Conservation (phyloP, 306 rosid species). For the Cajanus cajan region DNA sequence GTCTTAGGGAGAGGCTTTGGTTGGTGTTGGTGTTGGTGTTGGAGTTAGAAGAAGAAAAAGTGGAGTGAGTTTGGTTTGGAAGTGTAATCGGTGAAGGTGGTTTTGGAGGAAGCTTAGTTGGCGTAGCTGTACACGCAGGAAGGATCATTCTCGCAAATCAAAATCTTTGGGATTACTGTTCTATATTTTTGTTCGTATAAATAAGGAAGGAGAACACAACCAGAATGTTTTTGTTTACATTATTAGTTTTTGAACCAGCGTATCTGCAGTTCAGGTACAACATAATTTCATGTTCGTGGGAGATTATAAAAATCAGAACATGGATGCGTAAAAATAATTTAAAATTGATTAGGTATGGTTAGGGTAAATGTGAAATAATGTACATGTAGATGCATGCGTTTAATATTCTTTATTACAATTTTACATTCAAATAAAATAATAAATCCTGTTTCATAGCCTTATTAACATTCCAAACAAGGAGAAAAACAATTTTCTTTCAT, state of each 20-base stretch:
- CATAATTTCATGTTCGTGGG: not conserved
- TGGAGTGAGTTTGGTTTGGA: slow-evolving; percentile 27
- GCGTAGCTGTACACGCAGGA: slow-evolving; percentile 34
- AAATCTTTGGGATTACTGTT: not conserved
- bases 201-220: not conserved
- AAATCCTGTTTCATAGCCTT: not conserved
- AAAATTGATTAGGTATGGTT: too few relatives aligned
- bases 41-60: slow-evolving; percentile 20
- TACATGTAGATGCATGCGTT: too few relatives aligned
- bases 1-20: slow-evolving; percentile 33
- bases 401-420: not conserved
- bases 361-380: too few relatives aligned
- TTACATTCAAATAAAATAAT: not conserved
- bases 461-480: not conserved
- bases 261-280: too few relatives aligned
- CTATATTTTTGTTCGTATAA: not conserved
- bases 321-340: not conserved
- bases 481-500: not conserved
- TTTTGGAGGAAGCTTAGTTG: slow-evolving; percentile 41
- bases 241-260: too few relatives aligned
- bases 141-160: slow-evolving; percentile 40
- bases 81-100: slow-evolving; percentile 22
- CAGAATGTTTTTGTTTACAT: too few relatives aligned
- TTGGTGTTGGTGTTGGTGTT: slow-evolving; percentile 1
- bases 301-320: not conserved